Conservation (phyloP, 2,329 filamentous ascomycete genomes). For the Trichoderma arundinaceum region DNA sequence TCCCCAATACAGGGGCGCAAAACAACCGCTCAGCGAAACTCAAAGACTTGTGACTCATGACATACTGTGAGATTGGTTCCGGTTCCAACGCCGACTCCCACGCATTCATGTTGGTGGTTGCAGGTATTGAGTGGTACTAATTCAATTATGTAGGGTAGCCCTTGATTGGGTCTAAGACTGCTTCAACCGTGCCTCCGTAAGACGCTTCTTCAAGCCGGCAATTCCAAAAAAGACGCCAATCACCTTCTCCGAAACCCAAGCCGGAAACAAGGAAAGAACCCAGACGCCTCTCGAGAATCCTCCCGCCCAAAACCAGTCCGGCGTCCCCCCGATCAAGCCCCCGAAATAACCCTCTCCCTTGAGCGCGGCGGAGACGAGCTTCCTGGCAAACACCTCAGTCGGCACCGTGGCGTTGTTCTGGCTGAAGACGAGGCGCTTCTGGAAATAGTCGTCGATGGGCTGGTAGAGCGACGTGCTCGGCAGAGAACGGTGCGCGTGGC, state of each 20-base stretch:
- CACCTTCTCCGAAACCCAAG: conserved; percentile 41
- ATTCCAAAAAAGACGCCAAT: conserved; percentile 42
- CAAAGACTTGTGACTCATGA: too few species aligned
- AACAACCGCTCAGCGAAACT: too few species aligned
- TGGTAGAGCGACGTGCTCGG: conserved; percentile 55
- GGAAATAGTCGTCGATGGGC: conserved; percentile 53
- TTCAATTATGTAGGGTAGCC: neutral
- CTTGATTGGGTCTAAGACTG: conserved; percentile 26
- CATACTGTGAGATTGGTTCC: too few species aligned
- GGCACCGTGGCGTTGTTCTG: conserved; percentile 55
- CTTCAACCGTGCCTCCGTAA: conserved; percentile 37
- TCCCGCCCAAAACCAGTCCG: conserved; percentile 46
- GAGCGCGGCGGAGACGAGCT: conserved; percentile 52
- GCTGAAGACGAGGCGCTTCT: conserved; percentile 53
- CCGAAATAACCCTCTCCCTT: conserved; percentile 46
- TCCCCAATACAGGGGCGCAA: too few species aligned
- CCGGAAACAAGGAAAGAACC: conserved; percentile 38
- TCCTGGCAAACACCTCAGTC: conserved; percentile 51
- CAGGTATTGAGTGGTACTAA: too few species aligned
- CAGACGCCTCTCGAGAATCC: conserved; percentile 42
- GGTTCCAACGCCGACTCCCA: too few species aligned
- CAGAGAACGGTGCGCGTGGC: conserved; percentile 49
- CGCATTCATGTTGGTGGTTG: too few species aligned
- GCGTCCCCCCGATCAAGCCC: conserved; percentile 43
- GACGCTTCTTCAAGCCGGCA: conserved; percentile 36